Base-by-base conservation (phyloP, 2,329 filamentous ascomycete genomes). In the Monosporascus sp. region DNA sequence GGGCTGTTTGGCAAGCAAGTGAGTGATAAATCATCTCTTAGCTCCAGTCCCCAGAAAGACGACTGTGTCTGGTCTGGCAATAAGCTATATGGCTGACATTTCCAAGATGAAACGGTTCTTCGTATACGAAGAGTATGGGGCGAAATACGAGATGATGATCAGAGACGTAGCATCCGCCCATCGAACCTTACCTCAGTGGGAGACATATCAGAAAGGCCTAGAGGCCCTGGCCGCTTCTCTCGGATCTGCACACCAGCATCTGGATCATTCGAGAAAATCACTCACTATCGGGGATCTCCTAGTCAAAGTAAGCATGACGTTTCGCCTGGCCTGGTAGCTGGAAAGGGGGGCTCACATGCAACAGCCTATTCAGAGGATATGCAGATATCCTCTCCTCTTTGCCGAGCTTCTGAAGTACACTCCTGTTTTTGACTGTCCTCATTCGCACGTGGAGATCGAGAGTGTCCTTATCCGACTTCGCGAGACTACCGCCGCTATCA, bases 361-460 rank as follows among this genome's bases (percentile, higher is more conserved):
- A 18, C 51, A 96, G 89, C 94, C 93, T 0, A 92, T 97, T 20
- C 93, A 99, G 71, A 82, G 93, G 52, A 82, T 97, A 22, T 96
- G 91, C 74, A 91, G 88, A 72, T 97, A 97, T 65, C 91, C 91
- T 11, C 76, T 99, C 4, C 76, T 97, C 2, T 92, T 97, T 64
- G 80, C 85, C 5, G 91, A 97, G 63, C 77, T 99, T 8, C 78
- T 92, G 55, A 92, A 88, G 63, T 81, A 87, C 60, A 97, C 92
- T 0, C 89, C 91, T 2, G 88, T 90, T 1, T 85, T 82, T 52
- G 93, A 97, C 65, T 95, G 91, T 63, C 91, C 91, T 0, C 84
- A 84, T 56, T 87, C 91, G 1, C 88, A 96, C 69, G 84, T 87
- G 67, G 87, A 90, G 51, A 82, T 97, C 18, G 86, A 91, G 55